Conservation (phyloP, 495 filamentous ascomycete species). For the Sphaerosporella brunnea region DNA sequence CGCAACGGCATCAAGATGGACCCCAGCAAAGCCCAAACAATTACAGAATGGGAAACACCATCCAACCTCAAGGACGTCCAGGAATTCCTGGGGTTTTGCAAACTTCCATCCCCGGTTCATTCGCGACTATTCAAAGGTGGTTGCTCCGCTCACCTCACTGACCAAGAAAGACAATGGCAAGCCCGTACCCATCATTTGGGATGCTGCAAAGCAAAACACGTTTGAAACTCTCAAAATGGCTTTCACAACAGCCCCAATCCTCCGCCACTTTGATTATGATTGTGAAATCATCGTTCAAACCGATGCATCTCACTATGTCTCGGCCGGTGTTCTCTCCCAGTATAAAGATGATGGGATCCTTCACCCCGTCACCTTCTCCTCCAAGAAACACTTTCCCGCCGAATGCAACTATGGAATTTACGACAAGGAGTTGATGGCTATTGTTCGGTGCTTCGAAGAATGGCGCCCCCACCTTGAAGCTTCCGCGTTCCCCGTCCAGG, state of each 20-base stretch:
- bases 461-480: constrained; percentile 21
- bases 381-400: constrained; percentile 16
- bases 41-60: too few species aligned
- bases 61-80: too few species aligned
- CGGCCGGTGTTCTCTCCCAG: constrained; percentile 12
- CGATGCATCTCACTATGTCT: constrained; percentile 13
- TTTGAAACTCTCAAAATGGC: constrained; percentile 11
- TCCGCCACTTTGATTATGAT: constrained; percentile 11
- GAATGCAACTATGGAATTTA: constrained; percentile 27
- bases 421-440: constrained; percentile 1
- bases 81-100: constrained; percentile 26
- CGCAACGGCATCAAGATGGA: too few species aligned
- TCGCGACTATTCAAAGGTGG: constrained; percentile 11
- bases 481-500: constrained; percentile 4
- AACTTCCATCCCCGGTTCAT: constrained; percentile 29
- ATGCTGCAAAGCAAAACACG: neutral
- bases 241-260: constrained; percentile 6
- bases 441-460: constrained; percentile 16
- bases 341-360: constrained; percentile 5
- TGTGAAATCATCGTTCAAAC: constrained; percentile 12
- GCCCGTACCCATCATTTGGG: neutral
- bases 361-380: constrained; percentile 22
- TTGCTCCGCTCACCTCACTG: constrained; percentile 1
- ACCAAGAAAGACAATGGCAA: neutral
- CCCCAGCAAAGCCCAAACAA: too few species aligned